Evolutionary conservation across 306 rosid genomes (phyloP).

Genomic region (Citrullus colocynthis): DNA sequence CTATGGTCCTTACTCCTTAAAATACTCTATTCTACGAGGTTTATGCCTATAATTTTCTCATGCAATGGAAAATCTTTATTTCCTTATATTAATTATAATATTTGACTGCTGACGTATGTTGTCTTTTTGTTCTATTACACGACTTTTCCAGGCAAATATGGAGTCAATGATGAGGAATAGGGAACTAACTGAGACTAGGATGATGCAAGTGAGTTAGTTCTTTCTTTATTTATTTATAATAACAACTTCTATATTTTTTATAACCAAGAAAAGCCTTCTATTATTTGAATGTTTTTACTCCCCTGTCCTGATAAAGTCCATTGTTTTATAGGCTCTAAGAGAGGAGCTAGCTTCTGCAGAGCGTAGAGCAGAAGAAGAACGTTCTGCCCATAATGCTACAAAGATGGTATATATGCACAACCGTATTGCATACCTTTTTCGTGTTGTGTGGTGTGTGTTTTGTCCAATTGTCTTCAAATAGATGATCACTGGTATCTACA

Average conservation of each 20-base stretch:
- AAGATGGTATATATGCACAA: slow-evolving; percentile 51
- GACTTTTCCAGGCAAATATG: slow-evolving; percentile 63
- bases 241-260: neutral
- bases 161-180: slow-evolving; percentile 89
- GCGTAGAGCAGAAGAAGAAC: slow-evolving; percentile 98
- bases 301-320: neutral
- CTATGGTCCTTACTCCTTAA: neutral
- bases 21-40: neutral
- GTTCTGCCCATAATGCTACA: slow-evolving; percentile 75
- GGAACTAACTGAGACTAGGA: slow-evolving; percentile 88
- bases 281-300: neutral
- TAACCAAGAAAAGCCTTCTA: neutral
- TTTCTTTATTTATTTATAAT: slow-evolving; percentile 6
- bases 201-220: slow-evolving; percentile 78
- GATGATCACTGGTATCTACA: slow-evolving; percentile 25
- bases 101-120: neutral
- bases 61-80: neutral
- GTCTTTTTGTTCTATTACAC: neutral
- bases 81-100: neutral
- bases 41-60: neutral
- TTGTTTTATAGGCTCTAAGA: slow-evolving; percentile 57
- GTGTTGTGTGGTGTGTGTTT: neutral
- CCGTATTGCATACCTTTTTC: slow-evolving; percentile 1
- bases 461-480: slow-evolving; percentile 12
- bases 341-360: slow-evolving; percentile 91